These are phyloP conservation scores for Pyrus communis DNA, from an alignment of 306 rosid genomes.

Conservation along the genomic window DNA sequence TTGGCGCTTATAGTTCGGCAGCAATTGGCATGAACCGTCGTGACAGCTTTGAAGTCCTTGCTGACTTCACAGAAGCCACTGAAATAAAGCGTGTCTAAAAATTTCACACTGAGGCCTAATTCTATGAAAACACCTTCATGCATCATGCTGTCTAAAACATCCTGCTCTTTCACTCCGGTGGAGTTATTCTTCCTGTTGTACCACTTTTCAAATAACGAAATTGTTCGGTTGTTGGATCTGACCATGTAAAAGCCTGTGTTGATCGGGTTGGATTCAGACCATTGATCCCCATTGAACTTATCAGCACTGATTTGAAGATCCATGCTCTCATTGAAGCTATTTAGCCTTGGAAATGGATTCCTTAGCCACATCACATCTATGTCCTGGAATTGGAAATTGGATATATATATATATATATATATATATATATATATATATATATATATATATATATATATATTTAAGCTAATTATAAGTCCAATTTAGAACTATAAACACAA, in stretches of 20 bases:
- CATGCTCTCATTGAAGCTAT: slow-evolving; percentile 7
- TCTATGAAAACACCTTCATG: slow-evolving; percentile 1
- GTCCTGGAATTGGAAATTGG: slow-evolving; percentile 10
- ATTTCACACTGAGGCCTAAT: slow-evolving; percentile 3
- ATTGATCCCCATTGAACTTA: slow-evolving; percentile 11
- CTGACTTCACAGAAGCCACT: slow-evolving; percentile 30
- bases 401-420: too few species aligned
- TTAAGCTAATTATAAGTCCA: not conserved
- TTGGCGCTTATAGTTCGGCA: slow-evolving; percentile 22
- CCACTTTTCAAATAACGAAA: slow-evolving; percentile 22
- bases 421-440: too few species aligned
- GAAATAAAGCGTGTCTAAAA: slow-evolving; percentile 20
- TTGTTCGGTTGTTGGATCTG: slow-evolving; percentile 27
- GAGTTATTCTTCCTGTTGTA: slow-evolving; percentile 9
- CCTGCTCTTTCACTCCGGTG: slow-evolving; percentile 15
- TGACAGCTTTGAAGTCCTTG: slow-evolving; percentile 15
- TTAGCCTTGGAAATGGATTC: slow-evolving; percentile 24
- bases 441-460: too few species aligned
- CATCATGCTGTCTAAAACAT: slow-evolving; percentile 13
- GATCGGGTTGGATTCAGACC: slow-evolving; percentile 18
- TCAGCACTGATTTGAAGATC: slow-evolving; percentile 32
- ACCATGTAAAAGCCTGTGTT: slow-evolving; percentile 38
- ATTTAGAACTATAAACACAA: not conserved
- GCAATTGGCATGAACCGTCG: slow-evolving; percentile 28
- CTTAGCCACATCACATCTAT: slow-evolving; percentile 35